Evolutionary conservation across 176 grass and related monocot genomes (phyloP).

Genomic region (Musa itinerans): DNA sequence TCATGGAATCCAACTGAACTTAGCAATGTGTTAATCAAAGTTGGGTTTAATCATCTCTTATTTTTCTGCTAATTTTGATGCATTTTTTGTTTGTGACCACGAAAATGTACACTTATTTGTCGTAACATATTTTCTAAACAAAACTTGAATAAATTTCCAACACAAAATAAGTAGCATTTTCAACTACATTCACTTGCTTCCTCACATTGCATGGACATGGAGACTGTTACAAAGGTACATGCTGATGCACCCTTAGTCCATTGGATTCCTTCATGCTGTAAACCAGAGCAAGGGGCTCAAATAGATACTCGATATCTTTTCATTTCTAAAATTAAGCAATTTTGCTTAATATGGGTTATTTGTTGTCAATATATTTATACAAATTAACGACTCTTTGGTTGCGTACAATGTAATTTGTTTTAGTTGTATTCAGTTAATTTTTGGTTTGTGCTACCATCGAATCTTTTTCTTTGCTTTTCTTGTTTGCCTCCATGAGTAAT

Average conservation of each 20-base stretch:
- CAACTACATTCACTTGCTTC: background rate
- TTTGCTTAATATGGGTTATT: background rate
- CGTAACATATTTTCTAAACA: too few species aligned
- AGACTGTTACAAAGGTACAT: background rate
- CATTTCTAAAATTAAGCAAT: background rate
- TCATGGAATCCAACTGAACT: background rate
- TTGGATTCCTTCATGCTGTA: background rate
- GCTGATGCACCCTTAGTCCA: background rate
- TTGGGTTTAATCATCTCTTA: background rate
- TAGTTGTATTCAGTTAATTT: too few species aligned
- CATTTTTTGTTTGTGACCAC: background rate
- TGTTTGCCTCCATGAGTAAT: too few species aligned
- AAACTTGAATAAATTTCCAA: too few species aligned
- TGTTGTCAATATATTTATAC: background rate
- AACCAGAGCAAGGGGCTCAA: background rate
- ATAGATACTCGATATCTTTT: background rate
- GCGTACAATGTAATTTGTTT: background rate
- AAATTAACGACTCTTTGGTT: background rate
- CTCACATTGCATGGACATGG: too few species aligned
- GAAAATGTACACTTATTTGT: too few species aligned
- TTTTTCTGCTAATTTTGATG: background rate
- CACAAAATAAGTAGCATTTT: background rate
- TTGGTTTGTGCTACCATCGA: too few species aligned
- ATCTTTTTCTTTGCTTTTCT: too few species aligned
- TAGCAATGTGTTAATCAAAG: background rate